Percentiles rank a stretch among this genome's conserved stretches.
These are phyloP conservation scores for Naganishia antarctica DNA, from an alignment of 768 basidiomycete genomes.

Conservation along the genomic window DNA sequence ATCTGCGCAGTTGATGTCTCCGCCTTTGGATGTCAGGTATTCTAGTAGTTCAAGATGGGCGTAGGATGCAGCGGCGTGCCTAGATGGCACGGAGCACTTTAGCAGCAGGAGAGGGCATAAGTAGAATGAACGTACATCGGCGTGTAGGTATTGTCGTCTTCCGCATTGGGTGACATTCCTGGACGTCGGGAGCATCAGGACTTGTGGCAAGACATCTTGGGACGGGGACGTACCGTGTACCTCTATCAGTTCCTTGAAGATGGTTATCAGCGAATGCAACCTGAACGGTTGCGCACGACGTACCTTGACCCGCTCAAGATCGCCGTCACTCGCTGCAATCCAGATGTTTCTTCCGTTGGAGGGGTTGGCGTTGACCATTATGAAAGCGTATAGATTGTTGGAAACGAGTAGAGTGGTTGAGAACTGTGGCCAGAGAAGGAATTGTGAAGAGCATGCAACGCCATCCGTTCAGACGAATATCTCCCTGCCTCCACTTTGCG, in stretches of 20 bases:
- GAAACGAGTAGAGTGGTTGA: no score
- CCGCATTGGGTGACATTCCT: conserved; percentile 37
- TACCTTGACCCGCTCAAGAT: conserved; percentile 70
- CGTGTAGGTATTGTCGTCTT: conserved; percentile 47
- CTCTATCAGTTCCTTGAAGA: conserved; percentile 38
- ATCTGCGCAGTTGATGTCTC: conserved; percentile 80
- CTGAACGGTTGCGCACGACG: conserved; percentile 30
- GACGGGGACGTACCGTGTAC: conserved; percentile 30
- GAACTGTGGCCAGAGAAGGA: no score
- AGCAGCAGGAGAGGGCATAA: background rate
- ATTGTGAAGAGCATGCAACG: no score
- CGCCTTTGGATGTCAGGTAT: conserved; percentile 76
- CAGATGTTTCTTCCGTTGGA: conserved; percentile 64
- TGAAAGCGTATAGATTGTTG: no score
- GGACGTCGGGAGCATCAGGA: background rate
- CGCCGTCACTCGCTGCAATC: conserved; percentile 88
- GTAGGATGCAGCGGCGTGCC: conserved; percentile 93
- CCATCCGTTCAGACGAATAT: background rate
- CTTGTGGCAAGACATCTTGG: background rate
- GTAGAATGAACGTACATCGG: conserved; percentile 40
- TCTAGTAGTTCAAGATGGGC: conserved; percentile 69
- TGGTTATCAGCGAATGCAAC: background rate
- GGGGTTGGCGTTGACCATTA: conserved; percentile 8
- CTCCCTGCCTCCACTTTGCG: background rate
- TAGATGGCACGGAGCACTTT: no score